These are phyloP conservation scores for Nigrospora osmanthi DNA, from an alignment of 2,329 filamentous ascomycete species.

Conservation along the genomic window DNA sequence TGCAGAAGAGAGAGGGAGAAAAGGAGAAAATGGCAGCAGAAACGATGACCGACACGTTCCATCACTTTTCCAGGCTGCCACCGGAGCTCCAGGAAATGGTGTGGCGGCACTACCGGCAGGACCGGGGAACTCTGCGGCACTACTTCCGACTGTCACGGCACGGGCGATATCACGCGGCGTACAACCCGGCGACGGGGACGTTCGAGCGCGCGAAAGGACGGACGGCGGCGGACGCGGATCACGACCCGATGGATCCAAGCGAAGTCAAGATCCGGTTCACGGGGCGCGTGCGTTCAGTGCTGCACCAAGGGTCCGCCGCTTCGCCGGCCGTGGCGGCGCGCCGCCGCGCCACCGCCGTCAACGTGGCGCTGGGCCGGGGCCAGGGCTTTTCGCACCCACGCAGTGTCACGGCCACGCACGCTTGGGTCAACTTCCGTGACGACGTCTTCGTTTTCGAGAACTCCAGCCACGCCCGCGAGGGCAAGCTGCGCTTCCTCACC, in stretches of 20 bases:
- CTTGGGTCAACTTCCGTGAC: not conserved
- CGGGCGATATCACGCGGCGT: not conserved
- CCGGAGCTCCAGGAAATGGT: not conserved
- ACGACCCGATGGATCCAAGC: not conserved
- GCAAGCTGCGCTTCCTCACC: not conserved
- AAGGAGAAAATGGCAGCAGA: too few relatives aligned
- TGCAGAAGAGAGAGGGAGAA: too few relatives aligned
- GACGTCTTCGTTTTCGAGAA: not conserved
- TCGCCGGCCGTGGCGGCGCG: not conserved
- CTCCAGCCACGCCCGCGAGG: not conserved
- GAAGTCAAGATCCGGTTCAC: not conserved
- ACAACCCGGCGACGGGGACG: not conserved
- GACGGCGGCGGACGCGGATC: not conserved
- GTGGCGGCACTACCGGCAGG: not conserved
- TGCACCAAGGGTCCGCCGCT: too few relatives aligned
- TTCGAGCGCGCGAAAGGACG: not conserved
- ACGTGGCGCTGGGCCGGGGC: too few relatives aligned
- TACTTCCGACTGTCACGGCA: not conserved
- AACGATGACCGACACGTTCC: not conserved
- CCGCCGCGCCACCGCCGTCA: too few relatives aligned
- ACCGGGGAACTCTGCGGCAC: not conserved
- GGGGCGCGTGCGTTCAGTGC: not conserved
- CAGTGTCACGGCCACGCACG: not conserved
- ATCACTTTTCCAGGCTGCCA: not conserved
- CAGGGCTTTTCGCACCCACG: too few relatives aligned